phyloP scores from a whole-genome alignment of 2,329 filamentous ascomycete species.

The Zelopaecilomyces penicillatus region DNA sequence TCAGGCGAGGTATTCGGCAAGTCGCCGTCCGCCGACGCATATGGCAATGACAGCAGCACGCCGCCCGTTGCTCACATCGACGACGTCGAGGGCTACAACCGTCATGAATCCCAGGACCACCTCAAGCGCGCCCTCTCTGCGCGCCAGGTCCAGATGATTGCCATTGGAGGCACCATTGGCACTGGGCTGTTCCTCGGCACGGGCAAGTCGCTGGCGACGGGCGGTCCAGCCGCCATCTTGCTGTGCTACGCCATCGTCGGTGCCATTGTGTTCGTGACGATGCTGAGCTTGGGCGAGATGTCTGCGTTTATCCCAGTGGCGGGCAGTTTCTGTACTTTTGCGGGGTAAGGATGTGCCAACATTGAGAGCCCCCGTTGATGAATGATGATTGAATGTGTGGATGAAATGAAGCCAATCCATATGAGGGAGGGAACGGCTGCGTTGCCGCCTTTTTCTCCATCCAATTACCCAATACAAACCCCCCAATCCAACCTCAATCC shows the following conservation, averaged over 20 bases:
- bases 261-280: conserved; percentile 49
- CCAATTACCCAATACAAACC: too few relatives aligned
- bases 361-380: too few relatives aligned
- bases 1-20: too few relatives aligned
- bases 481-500: too few relatives aligned
- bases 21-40: too few relatives aligned
- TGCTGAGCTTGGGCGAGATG: conserved; percentile 54
- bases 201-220: conserved; percentile 50
- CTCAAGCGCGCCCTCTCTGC: conserved; percentile 47
- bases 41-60: too few relatives aligned
- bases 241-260: conserved; percentile 50
- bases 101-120: conserved; percentile 29
- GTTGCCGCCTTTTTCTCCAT: too few relatives aligned
- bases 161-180: conserved; percentile 50
- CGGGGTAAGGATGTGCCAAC: conserved; percentile 23
- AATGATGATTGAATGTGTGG: neutral
- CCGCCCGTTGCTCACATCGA: neutral
- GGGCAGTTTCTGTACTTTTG: conserved; percentile 46
- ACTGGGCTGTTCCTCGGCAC: conserved; percentile 56
- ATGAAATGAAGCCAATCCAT: neutral
- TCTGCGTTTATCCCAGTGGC: conserved; percentile 43
- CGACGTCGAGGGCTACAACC: conserved; percentile 5
- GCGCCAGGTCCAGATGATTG: conserved; percentile 62
- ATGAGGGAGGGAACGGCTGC: neutral
- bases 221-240: conserved; percentile 51